Evolutionary conservation across 495 filamentous ascomycete species (phyloP).

Genomic region (Terfezia claveryi): DNA sequence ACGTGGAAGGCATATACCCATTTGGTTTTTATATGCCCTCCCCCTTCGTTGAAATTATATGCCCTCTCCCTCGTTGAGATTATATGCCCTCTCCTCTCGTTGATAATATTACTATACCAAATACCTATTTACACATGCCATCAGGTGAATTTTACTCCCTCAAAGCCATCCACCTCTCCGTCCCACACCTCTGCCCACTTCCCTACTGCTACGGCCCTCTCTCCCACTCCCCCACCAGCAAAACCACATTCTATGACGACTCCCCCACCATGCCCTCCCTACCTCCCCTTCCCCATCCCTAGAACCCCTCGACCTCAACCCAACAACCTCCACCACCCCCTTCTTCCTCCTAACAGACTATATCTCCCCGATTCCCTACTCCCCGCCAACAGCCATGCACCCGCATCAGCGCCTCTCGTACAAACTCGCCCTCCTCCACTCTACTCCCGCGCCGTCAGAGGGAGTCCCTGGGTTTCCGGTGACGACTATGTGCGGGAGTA

Average conservation of each 20-base stretch:
- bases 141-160: neutral
- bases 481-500: neutral
- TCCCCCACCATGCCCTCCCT: neutral
- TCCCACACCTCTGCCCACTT: too few relatives aligned
- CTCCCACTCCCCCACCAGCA: neutral
- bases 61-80: too few relatives aligned
- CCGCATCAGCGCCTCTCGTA: neutral
- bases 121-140: neutral
- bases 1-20: neutral
- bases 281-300: neutral
- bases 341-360: neutral
- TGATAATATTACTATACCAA: neutral
- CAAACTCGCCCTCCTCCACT: neutral
- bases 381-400: neutral
- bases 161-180: neutral
- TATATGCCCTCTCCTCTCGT: neutral
- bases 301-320: neutral
- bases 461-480: neutral
- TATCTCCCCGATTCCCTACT: neutral
- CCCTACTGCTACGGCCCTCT: neutral
- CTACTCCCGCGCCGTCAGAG: neutral
- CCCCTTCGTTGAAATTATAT: too few relatives aligned
- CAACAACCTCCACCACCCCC: neutral
- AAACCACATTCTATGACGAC: neutral
- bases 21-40: too few relatives aligned